Base-by-base conservation (phyloP, 768 basidiomycete genomes). In the Podaxis carcinomalis region DNA sequence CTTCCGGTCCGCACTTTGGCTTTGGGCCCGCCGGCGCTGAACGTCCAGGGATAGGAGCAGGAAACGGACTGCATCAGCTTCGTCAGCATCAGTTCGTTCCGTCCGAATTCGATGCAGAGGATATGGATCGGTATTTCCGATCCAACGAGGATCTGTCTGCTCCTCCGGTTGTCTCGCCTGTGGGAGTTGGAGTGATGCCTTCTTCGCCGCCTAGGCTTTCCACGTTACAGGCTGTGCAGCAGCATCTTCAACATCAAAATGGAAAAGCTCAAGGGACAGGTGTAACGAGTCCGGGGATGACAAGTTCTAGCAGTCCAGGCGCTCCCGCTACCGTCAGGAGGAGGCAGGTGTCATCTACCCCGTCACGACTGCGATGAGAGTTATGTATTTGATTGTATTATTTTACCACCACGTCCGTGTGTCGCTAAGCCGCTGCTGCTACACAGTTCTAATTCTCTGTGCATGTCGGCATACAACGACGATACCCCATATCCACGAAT, bases 41-140 rank as follows among this genome's bases (percentile, higher is more conserved):
- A 19, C 42, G 25, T 46, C 32, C 39, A 39, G 39, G 39, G 39
- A n/a, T 19, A n/a, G 42, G 5, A n/a, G 5, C n/a, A 7, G 42
- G 42, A n/a, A 44, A 19, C 16, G 19, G 42, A 44, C 6, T n/a
- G 19, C 42, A 19, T 49, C 47, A 49, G 11, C 59, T 63, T 70
- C 57, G 46, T 74, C 61, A 66, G 74, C 53, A 68, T 77, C 32
- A 72, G 39, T 46, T 52, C 49, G 50, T 42, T 51, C 77, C 36
- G 57, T 72, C 59, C 2, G 78, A 80, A 40, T 90, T 90, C 62
- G 87, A 89, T 63, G 81, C 76, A 42, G 82, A 82, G 10, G 90
- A 92, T 68, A 86, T 91, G 76, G 90, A 91, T 62, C 79, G 80
- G 52, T 92, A 92, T 73, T 92, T 92, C 71, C 80, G 83, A 25